Base-by-base conservation (phyloP, 305 asterid genomes). In the Fraxinus baroniana region DNA sequence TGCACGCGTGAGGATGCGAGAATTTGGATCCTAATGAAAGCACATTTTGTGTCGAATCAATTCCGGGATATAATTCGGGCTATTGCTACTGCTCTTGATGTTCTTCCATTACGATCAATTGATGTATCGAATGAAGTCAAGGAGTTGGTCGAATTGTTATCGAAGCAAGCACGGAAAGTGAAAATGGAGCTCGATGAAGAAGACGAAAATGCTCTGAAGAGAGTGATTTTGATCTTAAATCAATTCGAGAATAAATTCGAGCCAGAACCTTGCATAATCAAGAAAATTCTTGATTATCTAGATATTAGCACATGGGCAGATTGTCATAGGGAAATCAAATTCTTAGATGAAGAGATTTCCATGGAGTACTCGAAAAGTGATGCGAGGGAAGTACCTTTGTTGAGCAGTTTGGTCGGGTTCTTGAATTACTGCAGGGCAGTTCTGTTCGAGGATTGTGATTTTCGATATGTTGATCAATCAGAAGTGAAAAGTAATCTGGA, bases 381-480 rank as follows among this genome's bases (percentile, higher is more conserved):
- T 7, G 90, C 84, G 28, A 77, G 87, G 32, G 94, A 92, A 30
- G 77, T 90, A 0, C 90, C 91, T 12, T 78, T 94, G 68, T 26
- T 94, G 22, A 88, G 90, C 88, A 81, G 89, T 77, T 87, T 92
- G 71, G 36, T 90, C 1, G 97, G 97, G 18, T 82, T 91, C 15
- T 64, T 92, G 86, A 82, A 90, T 82, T 92, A 92, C 44, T 92
- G 95, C 89, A 92, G 98, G 30, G 94, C 89, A 74, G 87, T 85
- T 33, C 76, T 92, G 44, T 92, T 90, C 39, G 91, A 88, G 39
- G 90, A 90, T 20, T 87, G 85, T 66, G 88, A 79, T 39, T 87
- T 81, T 60, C 85, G 79, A 26, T 24, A 75, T 9, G 24, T 79
- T 22, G 93, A 89, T 44, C 90, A 82, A 55, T 74, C 87, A 1